Evolutionary conservation across 495 filamentous ascomycete genomes (phyloP), one percentile per base, ranked within the genome.

Genomic region (Talaromyces trachyspermus): DNA sequence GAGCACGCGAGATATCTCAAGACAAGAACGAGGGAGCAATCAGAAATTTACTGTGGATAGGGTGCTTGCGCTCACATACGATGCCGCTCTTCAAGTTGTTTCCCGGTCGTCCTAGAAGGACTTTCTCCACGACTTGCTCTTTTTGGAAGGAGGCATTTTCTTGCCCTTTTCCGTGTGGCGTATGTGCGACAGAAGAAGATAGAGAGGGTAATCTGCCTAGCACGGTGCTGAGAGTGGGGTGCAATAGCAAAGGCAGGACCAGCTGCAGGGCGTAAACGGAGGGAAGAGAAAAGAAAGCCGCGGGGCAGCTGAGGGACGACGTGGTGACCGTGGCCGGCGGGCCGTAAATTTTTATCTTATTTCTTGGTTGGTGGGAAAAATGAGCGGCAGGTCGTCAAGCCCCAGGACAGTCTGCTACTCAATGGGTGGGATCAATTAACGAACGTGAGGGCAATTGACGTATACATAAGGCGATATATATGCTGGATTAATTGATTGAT

Each of bases 71-170:
- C 73, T 72, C 72, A 82, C 87, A 77, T 84, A 95, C 94, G 81
- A 99, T 99, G 77, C 94, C 94, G 73, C 87, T 94, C 81, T 97
- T 99, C 70, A 99, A 72, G 74, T 82, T 96, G 77, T 99, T 99
- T 57, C 94, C 94, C 48, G 94, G 94, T 61, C 94, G 80, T 62
- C 94, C 94, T 63, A 99, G 77, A 49, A 71, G 70, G 56, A 78
- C 61, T 65, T 78, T 77, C 55, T 79, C 72, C 64, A 75, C 70
- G 41, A 74, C 68, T 53, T 57, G 63, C 33, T 70, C 65, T 57
- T 78, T 78, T 65, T 78, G 76, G 54, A n/a, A n/a, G 74, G 74
- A 53, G 69, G 63, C 74, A 78, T 77, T 63, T 65, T 75, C 51
- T 65, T 69, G 49, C 49, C 51, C 46, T 69, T 70, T 64, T 67